Conservation (phyloP, 306 rosid species). For the Fagus crenata region DNA sequence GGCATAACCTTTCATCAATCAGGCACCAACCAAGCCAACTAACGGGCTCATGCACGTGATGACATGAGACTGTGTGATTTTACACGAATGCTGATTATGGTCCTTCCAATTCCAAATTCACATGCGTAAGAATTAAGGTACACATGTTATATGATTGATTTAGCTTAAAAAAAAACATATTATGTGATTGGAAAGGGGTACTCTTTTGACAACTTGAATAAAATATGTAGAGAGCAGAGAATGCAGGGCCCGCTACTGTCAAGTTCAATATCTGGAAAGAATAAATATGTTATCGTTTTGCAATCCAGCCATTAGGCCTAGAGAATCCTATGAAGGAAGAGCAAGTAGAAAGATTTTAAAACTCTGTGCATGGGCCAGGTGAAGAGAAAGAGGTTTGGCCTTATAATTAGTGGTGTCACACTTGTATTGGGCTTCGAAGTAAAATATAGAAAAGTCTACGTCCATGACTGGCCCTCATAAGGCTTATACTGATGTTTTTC, state of each 20-base stretch:
- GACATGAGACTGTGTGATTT: background rate
- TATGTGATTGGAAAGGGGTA: background rate
- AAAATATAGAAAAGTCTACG: too few species aligned
- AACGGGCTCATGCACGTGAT: background rate
- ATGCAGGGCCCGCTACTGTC: background rate
- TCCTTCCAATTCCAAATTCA: background rate
- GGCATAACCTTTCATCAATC: background rate
- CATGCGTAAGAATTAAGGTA: background rate
- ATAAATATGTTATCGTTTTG: too few species aligned
- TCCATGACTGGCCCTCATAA: too few species aligned
- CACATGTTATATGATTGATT: too few species aligned
- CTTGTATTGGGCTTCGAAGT: too few species aligned
- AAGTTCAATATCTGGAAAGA: background rate
- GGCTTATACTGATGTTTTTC: too few species aligned
- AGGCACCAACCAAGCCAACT: constrained; percentile 2
- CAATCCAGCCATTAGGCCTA: background rate
- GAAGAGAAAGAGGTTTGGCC: background rate
- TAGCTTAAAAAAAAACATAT: too few species aligned
- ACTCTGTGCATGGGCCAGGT: background rate
- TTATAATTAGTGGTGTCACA: too few species aligned
- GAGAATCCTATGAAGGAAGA: constrained; percentile 27
- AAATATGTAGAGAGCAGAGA: background rate
- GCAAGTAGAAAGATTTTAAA: background rate
- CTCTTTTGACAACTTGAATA: background rate
- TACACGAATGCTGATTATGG: background rate